Conservation (phyloP, 768 basidiomycete genomes). For the Tricholoma saponaceum region DNA sequence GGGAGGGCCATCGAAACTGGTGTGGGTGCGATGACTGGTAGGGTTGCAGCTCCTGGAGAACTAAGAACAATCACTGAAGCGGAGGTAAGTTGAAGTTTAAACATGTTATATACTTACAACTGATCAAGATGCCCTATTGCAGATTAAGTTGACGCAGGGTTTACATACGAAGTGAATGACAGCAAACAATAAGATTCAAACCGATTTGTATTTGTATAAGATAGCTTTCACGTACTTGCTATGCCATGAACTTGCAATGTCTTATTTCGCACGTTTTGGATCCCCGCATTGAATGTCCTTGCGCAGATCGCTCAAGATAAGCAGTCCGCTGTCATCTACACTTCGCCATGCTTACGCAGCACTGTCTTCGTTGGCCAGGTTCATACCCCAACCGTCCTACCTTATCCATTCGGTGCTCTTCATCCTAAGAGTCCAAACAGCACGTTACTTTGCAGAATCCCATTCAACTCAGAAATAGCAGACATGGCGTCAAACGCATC, state of each 20-base stretch:
- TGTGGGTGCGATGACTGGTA: constrained; percentile 55
- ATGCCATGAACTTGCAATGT: not conserved
- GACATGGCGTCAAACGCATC: not conserved
- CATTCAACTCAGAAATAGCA: not conserved
- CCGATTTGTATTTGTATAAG: not conserved
- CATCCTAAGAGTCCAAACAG: not conserved
- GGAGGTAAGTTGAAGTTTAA: constrained; percentile 49
- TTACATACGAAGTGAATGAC: constrained; percentile 27
- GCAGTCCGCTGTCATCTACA: not conserved
- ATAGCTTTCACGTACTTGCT: not conserved
- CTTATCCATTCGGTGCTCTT: not conserved
- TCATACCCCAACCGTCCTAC: not conserved
- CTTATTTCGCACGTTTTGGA: not conserved
- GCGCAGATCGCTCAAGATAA: not conserved
- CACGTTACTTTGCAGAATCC: not conserved
- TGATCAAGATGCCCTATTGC: not conserved
- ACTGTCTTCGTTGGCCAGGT: not conserved
- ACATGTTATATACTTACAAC: not conserved
- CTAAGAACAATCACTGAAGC: constrained; percentile 66
- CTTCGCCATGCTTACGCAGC: not conserved
- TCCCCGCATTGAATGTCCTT: not conserved
- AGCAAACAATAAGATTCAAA: not conserved
- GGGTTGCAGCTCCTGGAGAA: constrained; percentile 67
- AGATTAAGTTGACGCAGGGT: constrained; percentile 44
- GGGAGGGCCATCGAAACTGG: constrained; percentile 60